Base-by-base conservation (phyloP, 768 basidiomycete species). In the Lentinula guzmanii region DNA sequence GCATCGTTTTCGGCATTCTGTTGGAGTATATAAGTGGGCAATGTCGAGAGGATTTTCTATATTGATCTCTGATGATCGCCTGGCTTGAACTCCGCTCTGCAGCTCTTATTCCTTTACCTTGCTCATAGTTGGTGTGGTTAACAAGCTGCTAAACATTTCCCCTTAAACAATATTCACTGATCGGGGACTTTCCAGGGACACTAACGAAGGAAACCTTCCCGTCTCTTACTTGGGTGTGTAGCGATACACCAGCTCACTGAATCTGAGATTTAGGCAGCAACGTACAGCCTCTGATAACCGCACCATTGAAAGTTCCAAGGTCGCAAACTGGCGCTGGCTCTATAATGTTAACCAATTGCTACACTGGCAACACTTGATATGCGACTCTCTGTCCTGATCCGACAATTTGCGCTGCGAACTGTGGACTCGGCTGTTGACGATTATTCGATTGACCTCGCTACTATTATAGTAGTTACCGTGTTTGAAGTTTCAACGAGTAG, bases 341-440 rank as follows among this genome's bases (percentile, higher is more conserved):
- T 78, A 81, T 69, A 66, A 65, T 41, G 71, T 69, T 61, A 65
- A 65, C 61, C 24, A 53, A 61, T 35, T 78, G 83, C 68, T 84
- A 84, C 75, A 82, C 79, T 63, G 83, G 83, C 39, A 83, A 84
- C 75, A 68, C 74, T 15, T 86, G 82, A 82, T 75, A 84, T 72
- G 62, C 74, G 7, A 73, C 78, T 11, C 69, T 83, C 52, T 86
- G 83, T 75, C 77, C 82, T 41, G 77, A 80, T 65, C 70, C 74
- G 24, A 68, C 67, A 2, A 59, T 45, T 59, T 59, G 58, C 21
- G 58, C 58, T 16, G 18, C 21, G 6, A 46, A 59, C 11, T 59
- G 58, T 50, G 58, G 45, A 16, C 45, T 59, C 2, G 58, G 13
- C 43, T 45, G 33, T 37, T 37, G 21, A 11, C 7, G 2, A 21